Conservation (phyloP, 441 rosid species). For the Dalechampia spathulata region DNA sequence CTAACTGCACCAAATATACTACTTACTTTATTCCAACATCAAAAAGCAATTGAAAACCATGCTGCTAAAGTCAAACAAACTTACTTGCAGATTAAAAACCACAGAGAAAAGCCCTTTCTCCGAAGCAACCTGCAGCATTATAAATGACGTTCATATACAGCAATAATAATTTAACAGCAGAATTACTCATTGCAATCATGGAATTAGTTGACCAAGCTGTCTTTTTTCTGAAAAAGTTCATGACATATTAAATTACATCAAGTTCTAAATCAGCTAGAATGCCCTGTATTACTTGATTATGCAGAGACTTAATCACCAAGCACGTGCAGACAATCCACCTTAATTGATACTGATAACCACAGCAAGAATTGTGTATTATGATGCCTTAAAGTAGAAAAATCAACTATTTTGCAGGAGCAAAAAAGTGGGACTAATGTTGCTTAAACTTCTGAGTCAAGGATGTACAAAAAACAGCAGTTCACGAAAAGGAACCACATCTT, state of each 20-base stretch:
- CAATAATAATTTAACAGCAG: not conserved
- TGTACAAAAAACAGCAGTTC: not conserved
- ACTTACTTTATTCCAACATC: constrained; percentile 9
- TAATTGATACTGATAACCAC: too few species aligned
- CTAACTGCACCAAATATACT: too few species aligned
- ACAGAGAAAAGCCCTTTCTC: constrained; percentile 84
- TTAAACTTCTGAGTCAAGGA: not conserved
- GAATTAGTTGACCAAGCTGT: constrained; percentile 7
- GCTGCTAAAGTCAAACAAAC: constrained; percentile 25
- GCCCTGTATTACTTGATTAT: too few species aligned
- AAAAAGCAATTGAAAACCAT: constrained; percentile 9
- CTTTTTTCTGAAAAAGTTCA: not conserved
- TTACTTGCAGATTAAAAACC: constrained; percentile 91
- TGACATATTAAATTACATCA: not conserved
- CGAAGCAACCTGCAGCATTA: constrained; percentile 69
- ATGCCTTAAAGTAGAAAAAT: not conserved
- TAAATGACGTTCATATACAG: constrained; percentile 4
- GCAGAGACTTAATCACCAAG: too few species aligned
- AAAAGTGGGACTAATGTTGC: not conserved
- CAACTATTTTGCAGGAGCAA: not conserved
- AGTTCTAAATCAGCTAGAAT: too few species aligned
- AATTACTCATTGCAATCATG: constrained; percentile 4
- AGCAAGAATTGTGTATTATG: not conserved
- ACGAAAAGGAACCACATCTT: not conserved
- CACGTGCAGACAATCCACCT: too few species aligned